Conservation (phyloP, 129 eudicot species). For the Ambrosia artemisiifolia region DNA sequence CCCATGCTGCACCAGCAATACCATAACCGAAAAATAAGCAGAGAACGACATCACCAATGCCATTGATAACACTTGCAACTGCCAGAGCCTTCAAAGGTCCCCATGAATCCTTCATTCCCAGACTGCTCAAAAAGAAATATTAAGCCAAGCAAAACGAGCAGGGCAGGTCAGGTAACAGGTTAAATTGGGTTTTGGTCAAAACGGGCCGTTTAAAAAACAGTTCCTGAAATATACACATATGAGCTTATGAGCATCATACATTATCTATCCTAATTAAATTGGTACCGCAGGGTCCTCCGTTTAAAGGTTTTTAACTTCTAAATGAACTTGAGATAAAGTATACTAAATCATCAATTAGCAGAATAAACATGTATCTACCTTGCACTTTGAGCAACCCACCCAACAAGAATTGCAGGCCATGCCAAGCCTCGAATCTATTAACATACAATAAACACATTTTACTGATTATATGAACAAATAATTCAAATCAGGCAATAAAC, state of each 20-base stretch:
- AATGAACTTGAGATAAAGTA: no score
- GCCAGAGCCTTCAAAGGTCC: slow-evolving; percentile 95
- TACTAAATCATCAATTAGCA: slow-evolving; percentile 21
- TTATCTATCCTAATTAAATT: neutral
- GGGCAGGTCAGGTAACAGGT: no score
- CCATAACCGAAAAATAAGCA: slow-evolving; percentile 80
- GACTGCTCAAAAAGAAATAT: slow-evolving; percentile 45
- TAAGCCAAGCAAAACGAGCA: no score
- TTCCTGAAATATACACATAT: neutral
- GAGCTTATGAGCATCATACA: neutral
- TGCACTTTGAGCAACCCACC: slow-evolving; percentile 99
- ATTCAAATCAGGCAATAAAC: neutral
- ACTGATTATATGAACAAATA: slow-evolving; percentile 8
- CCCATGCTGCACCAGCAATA: slow-evolving; percentile 99
- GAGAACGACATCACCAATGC: slow-evolving; percentile 72
- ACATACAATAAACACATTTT: slow-evolving; percentile 16
- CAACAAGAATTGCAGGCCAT: slow-evolving; percentile 95
- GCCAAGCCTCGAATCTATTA: slow-evolving; percentile 93
- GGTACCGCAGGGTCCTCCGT: neutral
- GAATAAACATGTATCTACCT: slow-evolving; percentile 44
- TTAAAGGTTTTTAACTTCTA: neutral
- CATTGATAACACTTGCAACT: slow-evolving; percentile 78
- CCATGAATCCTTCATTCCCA: slow-evolving; percentile 99
- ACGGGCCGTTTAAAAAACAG: no score
- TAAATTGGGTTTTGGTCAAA: no score